phyloP scores from a whole-genome alignment of 2,329 filamentous ascomycete genomes.

The Lasiodiplodia citricola region DNA sequence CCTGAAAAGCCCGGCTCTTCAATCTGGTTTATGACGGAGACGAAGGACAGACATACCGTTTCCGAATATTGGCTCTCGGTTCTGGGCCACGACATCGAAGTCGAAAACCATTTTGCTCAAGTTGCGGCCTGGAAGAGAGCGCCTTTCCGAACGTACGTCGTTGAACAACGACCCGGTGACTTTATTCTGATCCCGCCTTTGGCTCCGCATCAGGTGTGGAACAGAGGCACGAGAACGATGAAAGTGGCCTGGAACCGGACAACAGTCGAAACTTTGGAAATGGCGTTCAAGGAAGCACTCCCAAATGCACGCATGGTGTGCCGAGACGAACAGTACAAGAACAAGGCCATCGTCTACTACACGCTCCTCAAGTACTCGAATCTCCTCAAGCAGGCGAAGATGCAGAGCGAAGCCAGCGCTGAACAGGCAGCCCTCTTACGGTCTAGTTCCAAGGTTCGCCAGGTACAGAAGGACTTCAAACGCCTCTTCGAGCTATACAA shows the following conservation, averaged over 20 bases:
- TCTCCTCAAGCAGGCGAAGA: conserved; percentile 63
- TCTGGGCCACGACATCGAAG: conserved; percentile 93
- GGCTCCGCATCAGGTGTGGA: conserved; percentile 98
- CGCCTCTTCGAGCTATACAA: conserved; percentile 79
- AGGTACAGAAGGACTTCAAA: conserved; percentile 83
- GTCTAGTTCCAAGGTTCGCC: conserved; percentile 61
- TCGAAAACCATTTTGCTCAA: conserved; percentile 96
- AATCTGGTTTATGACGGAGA: conserved; percentile 99
- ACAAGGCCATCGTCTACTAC: conserved; percentile 93
- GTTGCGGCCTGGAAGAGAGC: conserved; percentile 95
- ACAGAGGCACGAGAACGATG: conserved; percentile 91
- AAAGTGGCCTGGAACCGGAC: conserved; percentile 98
- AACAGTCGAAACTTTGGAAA: conserved; percentile 85
- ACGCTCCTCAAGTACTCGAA: conserved; percentile 78
- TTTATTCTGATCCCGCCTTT: conserved; percentile 92
- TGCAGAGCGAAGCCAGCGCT: conserved; percentile 55
- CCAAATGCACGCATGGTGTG: conserved; percentile 90
- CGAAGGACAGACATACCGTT: conserved; percentile 86
- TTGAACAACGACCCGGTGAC: conserved; percentile 88
- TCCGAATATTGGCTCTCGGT: conserved; percentile 93
- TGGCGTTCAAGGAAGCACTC: conserved; percentile 85
- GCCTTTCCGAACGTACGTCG: conserved; percentile 88
- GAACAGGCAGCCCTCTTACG: conserved; percentile 45
- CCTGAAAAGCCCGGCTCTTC: conserved; percentile 79
- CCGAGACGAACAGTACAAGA: conserved; percentile 98